phyloP scores from a whole-genome alignment of 768 basidiomycete genomes.

The Pleurotus tuoliensis region DNA sequence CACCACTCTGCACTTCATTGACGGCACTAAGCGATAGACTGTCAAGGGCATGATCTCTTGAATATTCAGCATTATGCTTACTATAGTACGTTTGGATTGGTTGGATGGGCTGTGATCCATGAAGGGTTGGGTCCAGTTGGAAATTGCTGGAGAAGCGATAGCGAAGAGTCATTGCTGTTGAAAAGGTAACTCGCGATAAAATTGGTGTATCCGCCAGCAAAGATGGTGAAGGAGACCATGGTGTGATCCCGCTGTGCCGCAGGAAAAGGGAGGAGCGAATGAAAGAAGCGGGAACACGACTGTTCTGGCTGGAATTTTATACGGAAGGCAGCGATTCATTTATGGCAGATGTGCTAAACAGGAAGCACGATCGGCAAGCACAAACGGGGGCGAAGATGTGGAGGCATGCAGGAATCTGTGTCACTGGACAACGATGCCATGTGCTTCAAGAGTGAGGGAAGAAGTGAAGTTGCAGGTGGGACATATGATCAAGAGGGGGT shows the following conservation, averaged over 20 bases:
- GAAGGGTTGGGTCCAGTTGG: constrained; percentile 51
- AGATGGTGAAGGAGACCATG: constrained; percentile 68
- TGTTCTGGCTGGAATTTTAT: too few relatives aligned
- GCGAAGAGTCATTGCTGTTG: constrained; percentile 41
- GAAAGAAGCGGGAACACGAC: too few relatives aligned
- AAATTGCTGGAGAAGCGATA: constrained; percentile 45
- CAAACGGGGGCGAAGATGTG: too few relatives aligned
- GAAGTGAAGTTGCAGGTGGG: not conserved
- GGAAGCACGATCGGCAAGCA: too few relatives aligned
- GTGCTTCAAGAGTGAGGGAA: not conserved
- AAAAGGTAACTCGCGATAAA: constrained; percentile 66
- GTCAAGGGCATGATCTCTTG: not conserved
- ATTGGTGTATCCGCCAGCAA: constrained; percentile 62
- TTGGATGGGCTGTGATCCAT: constrained; percentile 58
- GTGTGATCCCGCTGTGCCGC: not conserved
- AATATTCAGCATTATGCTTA: constrained; percentile 25
- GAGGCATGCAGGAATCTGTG: not conserved
- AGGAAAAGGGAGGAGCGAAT: too few relatives aligned
- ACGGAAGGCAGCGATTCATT: too few relatives aligned
- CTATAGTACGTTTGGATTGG: constrained; percentile 60
- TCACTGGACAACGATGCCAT: constrained; percentile 3
- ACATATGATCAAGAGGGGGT: not conserved
- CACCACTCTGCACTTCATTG: constrained; percentile 49
- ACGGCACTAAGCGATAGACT: constrained; percentile 39
- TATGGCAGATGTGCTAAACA: too few relatives aligned